Percentiles rank a stretch among this genome's conserved stretches.
phyloP scores from a whole-genome alignment of 495 filamentous ascomycete species.

The Filosporella fistucella region DNA sequence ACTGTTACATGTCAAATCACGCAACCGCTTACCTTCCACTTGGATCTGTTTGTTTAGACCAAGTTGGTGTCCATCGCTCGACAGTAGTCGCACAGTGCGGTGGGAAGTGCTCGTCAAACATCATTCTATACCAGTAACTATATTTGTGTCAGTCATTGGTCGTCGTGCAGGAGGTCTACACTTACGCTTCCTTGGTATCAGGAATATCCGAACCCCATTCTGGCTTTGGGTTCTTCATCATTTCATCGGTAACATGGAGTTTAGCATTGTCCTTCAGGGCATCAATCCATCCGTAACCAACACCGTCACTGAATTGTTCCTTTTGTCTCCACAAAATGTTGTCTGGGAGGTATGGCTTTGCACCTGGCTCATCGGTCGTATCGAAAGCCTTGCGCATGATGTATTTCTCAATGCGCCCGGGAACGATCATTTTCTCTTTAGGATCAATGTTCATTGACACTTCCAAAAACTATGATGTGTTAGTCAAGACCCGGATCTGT shows the following conservation, averaged over 20 bases:
- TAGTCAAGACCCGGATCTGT: conserved; percentile 3
- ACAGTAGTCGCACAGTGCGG: conserved; percentile 86
- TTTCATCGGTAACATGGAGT: conserved; percentile 84
- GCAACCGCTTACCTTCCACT: conserved; percentile 49
- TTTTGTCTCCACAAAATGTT: conserved; percentile 98
- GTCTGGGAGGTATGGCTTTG: conserved; percentile 81
- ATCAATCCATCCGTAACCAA: conserved; percentile 99
- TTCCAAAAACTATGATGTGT: conserved; percentile 69
- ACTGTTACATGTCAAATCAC: neutral
- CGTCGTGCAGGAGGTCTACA: conserved; percentile 14
- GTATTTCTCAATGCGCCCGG: conserved; percentile 92
- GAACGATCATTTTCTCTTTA: conserved; percentile 88
- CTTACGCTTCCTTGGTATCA: conserved; percentile 92
- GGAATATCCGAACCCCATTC: conserved; percentile 91
- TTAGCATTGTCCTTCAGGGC: conserved; percentile 91
- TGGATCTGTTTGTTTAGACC: conserved; percentile 93
- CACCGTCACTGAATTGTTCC: conserved; percentile 98
- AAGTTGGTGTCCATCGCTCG: conserved; percentile 95
- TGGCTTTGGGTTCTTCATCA: conserved; percentile 93
- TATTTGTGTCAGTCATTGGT: conserved; percentile 17
- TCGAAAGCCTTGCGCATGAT: conserved; percentile 97
- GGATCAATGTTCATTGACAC: conserved; percentile 89
- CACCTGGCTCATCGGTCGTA: conserved; percentile 67
- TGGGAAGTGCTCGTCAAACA: conserved; percentile 99
- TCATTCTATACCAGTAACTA: conserved; percentile 91